Evolutionary conservation across 495 filamentous ascomycete genomes (phyloP).

Genomic region (Penicillium tannophilum): DNA sequence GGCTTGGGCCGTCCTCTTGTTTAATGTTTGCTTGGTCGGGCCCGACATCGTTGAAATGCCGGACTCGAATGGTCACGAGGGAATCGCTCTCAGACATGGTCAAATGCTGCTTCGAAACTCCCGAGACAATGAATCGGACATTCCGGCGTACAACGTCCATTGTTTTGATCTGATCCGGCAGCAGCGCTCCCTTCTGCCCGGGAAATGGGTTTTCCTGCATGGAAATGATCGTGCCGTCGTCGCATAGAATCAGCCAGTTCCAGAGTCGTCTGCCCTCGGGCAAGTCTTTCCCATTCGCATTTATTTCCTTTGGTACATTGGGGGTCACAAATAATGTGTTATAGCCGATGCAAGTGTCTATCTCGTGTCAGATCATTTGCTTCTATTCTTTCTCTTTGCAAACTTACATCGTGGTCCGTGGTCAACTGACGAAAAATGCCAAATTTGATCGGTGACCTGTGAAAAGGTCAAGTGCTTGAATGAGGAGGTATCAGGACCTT

Average conservation of each 20-base stretch:
- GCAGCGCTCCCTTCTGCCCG: constrained; percentile 25
- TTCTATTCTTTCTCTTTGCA: not conserved
- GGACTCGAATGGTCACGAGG: constrained; percentile 53
- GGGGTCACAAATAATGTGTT: constrained; percentile 71
- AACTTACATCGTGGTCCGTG: constrained; percentile 56
- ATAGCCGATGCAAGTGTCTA: constrained; percentile 79
- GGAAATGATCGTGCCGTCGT: constrained; percentile 81
- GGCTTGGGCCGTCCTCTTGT: constrained; percentile 65
- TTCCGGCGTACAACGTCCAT: constrained; percentile 66
- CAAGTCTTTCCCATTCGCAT: constrained; percentile 46
- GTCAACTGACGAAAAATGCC: constrained; percentile 67
- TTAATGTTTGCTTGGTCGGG: constrained; percentile 43
- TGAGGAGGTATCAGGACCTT: constrained; percentile 27
- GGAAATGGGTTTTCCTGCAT: constrained; percentile 73
- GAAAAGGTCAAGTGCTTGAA: constrained; percentile 40
- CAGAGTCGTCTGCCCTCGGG: constrained; percentile 67
- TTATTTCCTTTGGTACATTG: constrained; percentile 20
- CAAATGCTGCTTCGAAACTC: constrained; percentile 59
- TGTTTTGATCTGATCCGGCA: constrained; percentile 38
- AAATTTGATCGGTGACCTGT: constrained; percentile 60
- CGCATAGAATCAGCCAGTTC: constrained; percentile 82
- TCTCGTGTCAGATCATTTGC: not conserved
- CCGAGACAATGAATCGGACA: constrained; percentile 68
- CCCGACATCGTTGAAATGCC: constrained; percentile 36
- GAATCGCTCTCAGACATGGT: constrained; percentile 47